Percentiles rank a stretch among this genome's conserved stretches.
Conservation (phyloP, 2,329 filamentous ascomycete species). For the Arthroderma sp. region DNA sequence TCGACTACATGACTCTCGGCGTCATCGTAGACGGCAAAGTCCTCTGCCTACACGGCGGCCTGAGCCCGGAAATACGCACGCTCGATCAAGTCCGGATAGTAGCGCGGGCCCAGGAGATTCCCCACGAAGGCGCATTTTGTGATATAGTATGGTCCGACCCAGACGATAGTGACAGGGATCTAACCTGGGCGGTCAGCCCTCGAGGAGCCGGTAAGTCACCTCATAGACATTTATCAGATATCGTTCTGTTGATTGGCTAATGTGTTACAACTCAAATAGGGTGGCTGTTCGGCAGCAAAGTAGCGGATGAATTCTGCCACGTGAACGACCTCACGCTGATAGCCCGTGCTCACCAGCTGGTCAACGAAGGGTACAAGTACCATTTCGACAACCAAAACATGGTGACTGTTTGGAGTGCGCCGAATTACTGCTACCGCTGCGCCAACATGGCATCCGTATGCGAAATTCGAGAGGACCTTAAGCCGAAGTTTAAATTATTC, state of each 20-base stretch:
- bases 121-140: conserved; percentile 96
- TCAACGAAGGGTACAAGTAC: conserved; percentile 99
- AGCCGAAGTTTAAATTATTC: conserved; percentile 64
- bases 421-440: conserved; percentile 96
- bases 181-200: conserved; percentile 75
- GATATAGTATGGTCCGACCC: conserved; percentile 97
- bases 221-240: too few species aligned
- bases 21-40: conserved; percentile 98
- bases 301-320: conserved; percentile 82
- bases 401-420: conserved; percentile 80
- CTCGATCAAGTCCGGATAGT: conserved; percentile 90
- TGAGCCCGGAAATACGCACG: conserved; percentile 92
- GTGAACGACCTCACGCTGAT: conserved; percentile 96
- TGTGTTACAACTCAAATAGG: conserved; percentile 42
- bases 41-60: conserved; percentile 92
- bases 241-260: conserved; percentile 34
- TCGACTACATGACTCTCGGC: conserved; percentile 94
- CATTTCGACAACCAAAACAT: conserved; percentile 87
- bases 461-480: conserved; percentile 71
- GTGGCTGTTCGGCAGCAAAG: conserved; percentile 12
- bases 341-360: conserved; percentile 89
- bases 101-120: conserved; percentile 95
- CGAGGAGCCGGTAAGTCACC: conserved; percentile 59
- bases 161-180: conserved; percentile 70
- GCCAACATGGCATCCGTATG: conserved; percentile 83